Evolutionary conservation across 768 basidiomycete species (phyloP).

Genomic region (Collybia sp.): DNA sequence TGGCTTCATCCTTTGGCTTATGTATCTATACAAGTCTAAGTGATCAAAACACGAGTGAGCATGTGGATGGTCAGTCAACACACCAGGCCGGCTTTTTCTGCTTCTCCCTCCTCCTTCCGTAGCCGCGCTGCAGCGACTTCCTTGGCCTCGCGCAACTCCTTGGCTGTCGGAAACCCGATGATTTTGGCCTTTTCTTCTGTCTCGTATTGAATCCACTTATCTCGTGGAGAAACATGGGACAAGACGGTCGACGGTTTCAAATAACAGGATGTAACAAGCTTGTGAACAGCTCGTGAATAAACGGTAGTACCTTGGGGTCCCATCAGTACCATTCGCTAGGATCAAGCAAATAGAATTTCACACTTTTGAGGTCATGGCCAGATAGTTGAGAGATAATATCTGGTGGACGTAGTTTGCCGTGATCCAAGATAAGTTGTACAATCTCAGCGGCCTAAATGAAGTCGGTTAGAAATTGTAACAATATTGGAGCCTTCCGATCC

Average conservation of each 20-base stretch:
- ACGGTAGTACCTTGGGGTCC: slow-evolving; percentile 23
- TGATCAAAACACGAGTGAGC: slow-evolving; percentile 13
- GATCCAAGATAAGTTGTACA: slow-evolving; percentile 70
- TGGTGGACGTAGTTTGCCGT: slow-evolving; percentile 79
- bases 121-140: slow-evolving; percentile 59
- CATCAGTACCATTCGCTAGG: not conserved
- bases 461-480: slow-evolving; percentile 2
- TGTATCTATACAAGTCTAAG: slow-evolving; percentile 47
- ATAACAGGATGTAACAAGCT: slow-evolving; percentile 69
- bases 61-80: slow-evolving; percentile 17
- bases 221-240: slow-evolving; percentile 75
- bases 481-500: slow-evolving; percentile 18
- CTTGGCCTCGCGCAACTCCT: slow-evolving; percentile 70
- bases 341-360: not conserved
- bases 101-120: slow-evolving; percentile 68
- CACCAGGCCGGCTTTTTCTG: slow-evolving; percentile 71
- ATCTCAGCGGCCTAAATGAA: slow-evolving; percentile 66
- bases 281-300: slow-evolving; percentile 60
- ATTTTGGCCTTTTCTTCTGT: slow-evolving; percentile 73
- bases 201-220: slow-evolving; percentile 79
- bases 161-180: slow-evolving; percentile 73
- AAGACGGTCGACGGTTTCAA: slow-evolving; percentile 75
- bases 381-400: slow-evolving; percentile 58
- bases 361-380: slow-evolving; percentile 56
- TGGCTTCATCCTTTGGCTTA: slow-evolving; percentile 45